phyloP scores from a whole-genome alignment of 2,329 filamentous ascomycete species.

The Leptographium wingfieldii region DNA sequence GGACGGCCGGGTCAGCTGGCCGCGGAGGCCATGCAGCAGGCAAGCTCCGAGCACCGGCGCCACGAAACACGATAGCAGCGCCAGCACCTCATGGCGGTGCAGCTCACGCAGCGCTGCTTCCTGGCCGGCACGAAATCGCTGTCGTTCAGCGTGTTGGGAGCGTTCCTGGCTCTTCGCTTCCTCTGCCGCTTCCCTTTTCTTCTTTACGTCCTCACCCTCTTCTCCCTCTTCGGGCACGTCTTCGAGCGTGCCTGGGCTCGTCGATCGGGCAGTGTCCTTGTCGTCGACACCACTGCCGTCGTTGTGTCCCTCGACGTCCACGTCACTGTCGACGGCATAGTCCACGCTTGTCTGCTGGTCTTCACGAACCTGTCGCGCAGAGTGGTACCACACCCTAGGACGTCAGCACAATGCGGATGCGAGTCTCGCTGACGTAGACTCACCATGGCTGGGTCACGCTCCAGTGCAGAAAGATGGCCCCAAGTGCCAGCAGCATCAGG shows the following conservation, averaged over 20 bases:
- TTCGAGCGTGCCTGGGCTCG: slow-evolving; percentile 17
- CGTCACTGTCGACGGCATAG: slow-evolving; percentile 28
- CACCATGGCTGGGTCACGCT: slow-evolving; percentile 83
- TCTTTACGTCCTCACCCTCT: slow-evolving; percentile 7
- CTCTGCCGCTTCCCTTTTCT: neutral
- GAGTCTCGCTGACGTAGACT: slow-evolving; percentile 14
- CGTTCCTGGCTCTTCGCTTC: neutral
- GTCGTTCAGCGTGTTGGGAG: slow-evolving; percentile 15
- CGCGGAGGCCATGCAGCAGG: slow-evolving; percentile 68
- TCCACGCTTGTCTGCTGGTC: slow-evolving; percentile 32
- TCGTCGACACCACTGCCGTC: neutral
- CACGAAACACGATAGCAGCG: slow-evolving; percentile 65
- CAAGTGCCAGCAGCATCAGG: slow-evolving; percentile 64
- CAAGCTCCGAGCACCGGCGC: slow-evolving; percentile 71
- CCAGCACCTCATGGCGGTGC: slow-evolving; percentile 60
- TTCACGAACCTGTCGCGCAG: slow-evolving; percentile 50
- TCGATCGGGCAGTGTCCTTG: neutral
- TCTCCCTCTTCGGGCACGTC: slow-evolving; percentile 35
- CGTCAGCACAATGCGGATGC: neutral
- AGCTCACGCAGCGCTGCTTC: slow-evolving; percentile 46
- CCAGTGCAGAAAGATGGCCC: slow-evolving; percentile 84
- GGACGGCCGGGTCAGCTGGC: slow-evolving; percentile 68
- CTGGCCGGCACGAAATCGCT: slow-evolving; percentile 7
- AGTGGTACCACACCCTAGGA: slow-evolving; percentile 60
- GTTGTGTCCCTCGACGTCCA: slow-evolving; percentile 10